Percentiles rank a stretch among this genome's conserved stretches.
These are phyloP conservation scores for Quercus parvula DNA, from an alignment of 306 rosid genomes.

Conservation along the genomic window DNA sequence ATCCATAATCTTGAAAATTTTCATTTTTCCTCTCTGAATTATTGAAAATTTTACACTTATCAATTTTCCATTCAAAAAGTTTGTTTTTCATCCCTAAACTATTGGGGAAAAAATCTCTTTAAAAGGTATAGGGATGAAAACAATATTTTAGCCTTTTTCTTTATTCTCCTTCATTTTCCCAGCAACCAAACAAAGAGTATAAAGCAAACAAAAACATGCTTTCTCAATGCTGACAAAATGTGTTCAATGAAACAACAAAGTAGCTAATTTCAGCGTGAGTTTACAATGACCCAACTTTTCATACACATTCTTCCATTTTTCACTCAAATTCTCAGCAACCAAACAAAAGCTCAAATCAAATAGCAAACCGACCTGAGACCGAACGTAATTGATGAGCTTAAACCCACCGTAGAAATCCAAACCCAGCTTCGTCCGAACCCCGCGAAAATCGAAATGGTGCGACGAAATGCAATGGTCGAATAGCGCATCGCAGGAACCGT, in stretches of 20 bases:
- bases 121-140: no score
- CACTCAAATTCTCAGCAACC: not conserved
- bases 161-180: not conserved
- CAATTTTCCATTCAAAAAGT: no score
- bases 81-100: no score
- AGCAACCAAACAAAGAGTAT: not conserved
- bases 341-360: not conserved
- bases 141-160: not conserved
- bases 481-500: conserved; percentile 33
- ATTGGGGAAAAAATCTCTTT: no score
- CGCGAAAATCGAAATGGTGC: conserved; percentile 67
- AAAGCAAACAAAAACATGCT: not conserved
- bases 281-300: not conserved
- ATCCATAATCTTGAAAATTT: no score
- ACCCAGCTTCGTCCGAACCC: conserved; percentile 30
- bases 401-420: conserved; percentile 76
- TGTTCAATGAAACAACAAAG: no score
- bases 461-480: conserved; percentile 55
- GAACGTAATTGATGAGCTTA: conserved; percentile 77
- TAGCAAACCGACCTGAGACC: conserved; percentile 47
- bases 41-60: no score
- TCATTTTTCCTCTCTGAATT: no score
- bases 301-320: not conserved
- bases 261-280: not conserved
- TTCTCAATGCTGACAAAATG: not conserved